These are phyloP conservation scores for Rhizopus stolonifer DNA, from an alignment of 371 early-diverging fungal genomes.

Conservation along the genomic window DNA sequence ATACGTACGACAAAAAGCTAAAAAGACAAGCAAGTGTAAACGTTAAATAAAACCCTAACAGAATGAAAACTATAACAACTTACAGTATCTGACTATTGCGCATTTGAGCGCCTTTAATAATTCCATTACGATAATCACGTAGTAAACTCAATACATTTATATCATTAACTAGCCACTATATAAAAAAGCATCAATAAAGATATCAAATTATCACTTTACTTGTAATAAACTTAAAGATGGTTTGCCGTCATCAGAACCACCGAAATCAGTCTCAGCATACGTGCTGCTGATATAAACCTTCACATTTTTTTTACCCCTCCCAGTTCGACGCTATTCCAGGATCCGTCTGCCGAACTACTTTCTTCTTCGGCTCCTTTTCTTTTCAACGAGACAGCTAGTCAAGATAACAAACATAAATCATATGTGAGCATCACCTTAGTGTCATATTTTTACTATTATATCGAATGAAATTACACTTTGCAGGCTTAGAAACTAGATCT, in stretches of 20 bases:
- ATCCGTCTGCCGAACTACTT: background rate
- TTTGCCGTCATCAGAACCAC: background rate
- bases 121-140: background rate
- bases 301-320: background rate
- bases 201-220: background rate
- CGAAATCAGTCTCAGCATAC: background rate
- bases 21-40: background rate
- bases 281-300: slow-evolving; percentile 1
- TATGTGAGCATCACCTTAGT: background rate
- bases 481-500: too few species aligned
- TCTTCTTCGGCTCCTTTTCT: background rate
- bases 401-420: background rate
- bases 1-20: background rate
- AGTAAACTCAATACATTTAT: background rate
- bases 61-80: background rate
- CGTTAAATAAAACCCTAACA: background rate
- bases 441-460: too few species aligned
- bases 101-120: slow-evolving; percentile 6
- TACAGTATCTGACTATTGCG: slow-evolving; percentile 3
- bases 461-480: too few species aligned
- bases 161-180: background rate
- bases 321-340: background rate
- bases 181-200: slow-evolving; percentile 4
- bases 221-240: background rate
- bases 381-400: background rate